Evolutionary conservation across 208 protist genomes (phyloP), one percentile per base, ranked within the genome.

Genomic region (Leishmania gerbilli): DNA sequence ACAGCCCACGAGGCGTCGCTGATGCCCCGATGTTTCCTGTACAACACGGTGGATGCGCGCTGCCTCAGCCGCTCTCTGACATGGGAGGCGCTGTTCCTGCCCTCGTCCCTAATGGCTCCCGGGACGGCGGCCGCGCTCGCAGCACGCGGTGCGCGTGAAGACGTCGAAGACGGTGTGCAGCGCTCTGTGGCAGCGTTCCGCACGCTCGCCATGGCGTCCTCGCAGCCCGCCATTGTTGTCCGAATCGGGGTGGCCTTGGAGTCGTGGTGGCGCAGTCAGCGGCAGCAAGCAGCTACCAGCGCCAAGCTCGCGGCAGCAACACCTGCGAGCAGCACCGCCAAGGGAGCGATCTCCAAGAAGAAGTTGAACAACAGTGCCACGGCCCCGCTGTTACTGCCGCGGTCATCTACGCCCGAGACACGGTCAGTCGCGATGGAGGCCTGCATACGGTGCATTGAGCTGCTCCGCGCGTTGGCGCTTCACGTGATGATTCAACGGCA

Each of bases 1-100:
- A 27, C 13, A n/a, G 15, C 40, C 21, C 67, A n/a, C 40, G 67
- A 24, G 37, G 56, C 37, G 21, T 11, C 40, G 19, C 74, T 65
- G 13, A 27, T 31, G 56, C 40, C 51, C 8, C 49, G 53, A 9
- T 81, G 77, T 37, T 85, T 81, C 45, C 82, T 85, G 40, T 85
- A 79, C 79, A 68, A 80, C 31, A 51, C 84, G 7, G 81, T 79
- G 0, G 84, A 86, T 74, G 76, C 77, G 47, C 82, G 82, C 40
- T 85, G 82, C 55, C 21, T 85, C 47, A n/a, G 49, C 31, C 77
- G 82, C 42, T 64, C 27, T n/a, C 71, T 85, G n/a, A 79, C 82
- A 49, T 85, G 77, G 82, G 77, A 80, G 11, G 24, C 82, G 7
- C 82, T 85, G n/a, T 82, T 85, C 17, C 24, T 31, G 0, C 60